Evolutionary conservation across 768 basidiomycete species (phyloP).

Genomic region (Podaxis carcinomalis): DNA sequence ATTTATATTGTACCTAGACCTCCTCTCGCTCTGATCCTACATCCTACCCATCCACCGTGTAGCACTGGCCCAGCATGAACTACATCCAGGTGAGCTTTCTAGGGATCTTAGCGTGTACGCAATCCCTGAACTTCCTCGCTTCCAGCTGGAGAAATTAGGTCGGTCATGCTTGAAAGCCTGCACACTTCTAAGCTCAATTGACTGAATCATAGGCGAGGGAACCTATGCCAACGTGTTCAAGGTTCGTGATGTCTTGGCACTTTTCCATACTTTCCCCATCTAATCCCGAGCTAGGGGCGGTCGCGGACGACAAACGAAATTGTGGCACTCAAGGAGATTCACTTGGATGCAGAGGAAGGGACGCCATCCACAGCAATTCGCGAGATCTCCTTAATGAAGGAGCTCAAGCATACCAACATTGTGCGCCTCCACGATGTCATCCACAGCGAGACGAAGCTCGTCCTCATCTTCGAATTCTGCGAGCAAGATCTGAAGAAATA

Average conservation of each 20-base stretch:
- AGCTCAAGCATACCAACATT: conserved; percentile 98
- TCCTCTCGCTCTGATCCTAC: neutral
- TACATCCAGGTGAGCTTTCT: conserved; percentile 45
- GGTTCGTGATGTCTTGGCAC: conserved; percentile 36
- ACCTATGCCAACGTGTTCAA: conserved; percentile 98
- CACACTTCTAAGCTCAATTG: neutral
- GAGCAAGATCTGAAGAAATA: conserved; percentile 99
- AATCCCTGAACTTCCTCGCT: conserved; percentile 1
- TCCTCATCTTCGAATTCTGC: conserved; percentile 97
- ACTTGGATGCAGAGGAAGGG: conserved; percentile 98
- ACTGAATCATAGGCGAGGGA: conserved; percentile 75
- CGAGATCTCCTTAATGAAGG: conserved; percentile 99
- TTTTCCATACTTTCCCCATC: neutral
- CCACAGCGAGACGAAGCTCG: conserved; percentile 96
- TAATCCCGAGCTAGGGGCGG: conserved; percentile 57
- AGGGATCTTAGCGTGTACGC: neutral
- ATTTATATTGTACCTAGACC: neutral
- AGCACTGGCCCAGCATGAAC: conserved; percentile 29
- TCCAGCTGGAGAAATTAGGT: conserved; percentile 87
- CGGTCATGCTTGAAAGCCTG: conserved; percentile 30
- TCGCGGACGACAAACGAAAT: conserved; percentile 98
- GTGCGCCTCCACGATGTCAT: conserved; percentile 98
- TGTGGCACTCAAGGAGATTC: conserved; percentile 97
- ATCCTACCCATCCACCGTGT: neutral
- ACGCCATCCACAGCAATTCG: conserved; percentile 98